Evolutionary conservation across 148 eudicot species (phyloP), one percentile per base, ranked within the genome.

Genomic region (Beta vulgaris): DNA sequence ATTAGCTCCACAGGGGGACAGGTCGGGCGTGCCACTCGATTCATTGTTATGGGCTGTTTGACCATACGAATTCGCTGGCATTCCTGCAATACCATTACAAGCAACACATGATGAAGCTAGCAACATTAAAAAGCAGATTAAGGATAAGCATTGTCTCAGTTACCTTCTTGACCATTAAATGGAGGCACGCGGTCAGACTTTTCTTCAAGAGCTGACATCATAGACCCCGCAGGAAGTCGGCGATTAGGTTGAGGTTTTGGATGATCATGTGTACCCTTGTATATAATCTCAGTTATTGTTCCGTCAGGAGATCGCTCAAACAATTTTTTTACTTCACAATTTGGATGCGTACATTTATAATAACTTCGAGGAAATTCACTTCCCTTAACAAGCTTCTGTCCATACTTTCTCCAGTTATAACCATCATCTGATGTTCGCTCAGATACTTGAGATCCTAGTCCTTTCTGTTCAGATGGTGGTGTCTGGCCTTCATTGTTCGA

Each of bases 351-450:
- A 82, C 98, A 95, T 84, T 95, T 95, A 83, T 95, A 95, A 81
- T 95, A 95, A 84, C 98, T 95, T 84, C 98, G 83, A 23, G 98
- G 98, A 80, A 80, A 92, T 83, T 95, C 98, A 84, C 98, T 82
- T 76, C 98, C 98, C 83, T 95, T 95, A 26, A 95, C 98, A 81
- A 95, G 89, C 83, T 95, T 95, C 84, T 95, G 98, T 64, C 98
- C 98, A 80, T 95, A 95, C 81, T 95, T 95, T 53, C 97, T 86
- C 98, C 98, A 95, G 79, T 92, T 95, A 83, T 89, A 95, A 49
- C 98, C 98, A 86, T 95, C 98, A 70, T 92, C 98, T 39, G 96
- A 88, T 69, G 96, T 88, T 78, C 90, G 87, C 40, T 93, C 98
- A 73, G 83, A 60, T 71, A 85, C 87, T 60, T 90, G 76, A 58